A percentile compares a stretch with the other conserved stretches of the same genome.
These are phyloP conservation scores for Xylaria venustula DNA, from an alignment of 495 filamentous ascomycete species.

Conservation along the genomic window DNA sequence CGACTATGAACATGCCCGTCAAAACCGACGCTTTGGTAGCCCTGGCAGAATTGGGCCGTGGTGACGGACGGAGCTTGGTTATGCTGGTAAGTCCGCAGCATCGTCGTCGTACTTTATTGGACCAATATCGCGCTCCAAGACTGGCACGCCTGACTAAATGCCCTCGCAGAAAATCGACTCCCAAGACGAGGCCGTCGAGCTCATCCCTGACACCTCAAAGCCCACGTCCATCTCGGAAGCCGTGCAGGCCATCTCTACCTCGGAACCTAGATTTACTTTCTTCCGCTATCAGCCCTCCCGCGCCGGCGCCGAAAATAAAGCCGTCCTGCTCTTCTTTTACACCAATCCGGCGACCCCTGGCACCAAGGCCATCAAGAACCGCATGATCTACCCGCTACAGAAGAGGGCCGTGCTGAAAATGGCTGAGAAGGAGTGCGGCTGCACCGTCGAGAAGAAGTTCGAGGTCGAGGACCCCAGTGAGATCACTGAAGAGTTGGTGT, in stretches of 20 bases:
- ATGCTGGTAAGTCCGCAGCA: slow-evolving; percentile 66
- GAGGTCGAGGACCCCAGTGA: slow-evolving; percentile 66
- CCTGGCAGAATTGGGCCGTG: slow-evolving; percentile 54
- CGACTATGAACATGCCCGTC: slow-evolving; percentile 64
- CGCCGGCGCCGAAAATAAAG: slow-evolving; percentile 50
- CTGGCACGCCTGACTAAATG: background rate
- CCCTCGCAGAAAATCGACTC: slow-evolving; percentile 66
- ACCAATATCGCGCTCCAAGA: too few species aligned
- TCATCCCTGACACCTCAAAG: slow-evolving; percentile 57
- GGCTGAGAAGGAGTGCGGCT: slow-evolving; percentile 66
- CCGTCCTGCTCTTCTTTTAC: slow-evolving; percentile 86
- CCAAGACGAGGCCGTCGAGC: slow-evolving; percentile 71
- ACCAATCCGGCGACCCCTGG: slow-evolving; percentile 74
- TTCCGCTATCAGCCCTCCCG: slow-evolving; percentile 63
- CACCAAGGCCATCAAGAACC: slow-evolving; percentile 75
- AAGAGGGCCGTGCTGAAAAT: slow-evolving; percentile 67
- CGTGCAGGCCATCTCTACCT: slow-evolving; percentile 67
- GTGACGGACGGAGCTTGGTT: slow-evolving; percentile 60
- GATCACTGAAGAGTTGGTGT: slow-evolving; percentile 67
- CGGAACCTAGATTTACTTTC: slow-evolving; percentile 86
- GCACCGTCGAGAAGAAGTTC: slow-evolving; percentile 73
- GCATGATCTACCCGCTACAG: slow-evolving; percentile 91
- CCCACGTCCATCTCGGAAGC: slow-evolving; percentile 44
- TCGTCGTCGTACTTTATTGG: too few species aligned
- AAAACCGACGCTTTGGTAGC: slow-evolving; percentile 66